A percentile compares a stretch with the other conserved stretches of the same genome.
These are phyloP conservation scores for Talaromyces sp. DNA, from an alignment of 2,329 filamentous ascomycete genomes.

Conservation along the genomic window DNA sequence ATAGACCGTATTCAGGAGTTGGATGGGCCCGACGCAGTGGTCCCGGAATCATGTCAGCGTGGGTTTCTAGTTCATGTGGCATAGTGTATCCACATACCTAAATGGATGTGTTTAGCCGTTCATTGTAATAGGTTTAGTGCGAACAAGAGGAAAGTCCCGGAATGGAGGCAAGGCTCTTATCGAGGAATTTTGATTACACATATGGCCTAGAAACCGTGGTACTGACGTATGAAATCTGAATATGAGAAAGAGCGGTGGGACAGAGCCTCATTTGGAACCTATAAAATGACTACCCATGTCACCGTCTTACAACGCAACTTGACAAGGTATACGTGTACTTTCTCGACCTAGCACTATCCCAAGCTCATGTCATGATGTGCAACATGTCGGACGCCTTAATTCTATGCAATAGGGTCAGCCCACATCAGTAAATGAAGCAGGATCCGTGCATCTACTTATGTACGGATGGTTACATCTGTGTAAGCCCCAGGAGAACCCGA, in stretches of 20 bases:
- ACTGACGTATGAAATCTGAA: neutral
- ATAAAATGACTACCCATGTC: neutral
- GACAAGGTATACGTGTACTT: neutral
- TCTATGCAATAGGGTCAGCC: neutral
- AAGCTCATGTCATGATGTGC: neutral
- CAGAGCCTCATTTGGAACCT: neutral
- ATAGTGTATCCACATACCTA: neutral
- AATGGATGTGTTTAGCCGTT: neutral
- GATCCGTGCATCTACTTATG: neutral
- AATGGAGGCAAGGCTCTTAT: neutral
- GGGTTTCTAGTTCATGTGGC: neutral
- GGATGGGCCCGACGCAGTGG: neutral
- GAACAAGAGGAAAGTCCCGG: neutral
- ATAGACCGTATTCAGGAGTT: neutral
- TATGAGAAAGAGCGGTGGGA: neutral
- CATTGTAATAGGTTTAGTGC: neutral
- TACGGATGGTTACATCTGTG: neutral
- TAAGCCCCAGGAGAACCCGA: neutral
- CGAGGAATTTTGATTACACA: neutral
- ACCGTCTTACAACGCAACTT: neutral
- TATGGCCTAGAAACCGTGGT: no score
- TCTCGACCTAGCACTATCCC: neutral
- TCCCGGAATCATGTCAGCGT: constrained; percentile 1
- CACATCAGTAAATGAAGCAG: constrained; percentile 1
- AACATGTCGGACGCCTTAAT: neutral